Conservation (phyloP, 1,284 basidiomycete species). For the Leccinum pachyderme region DNA sequence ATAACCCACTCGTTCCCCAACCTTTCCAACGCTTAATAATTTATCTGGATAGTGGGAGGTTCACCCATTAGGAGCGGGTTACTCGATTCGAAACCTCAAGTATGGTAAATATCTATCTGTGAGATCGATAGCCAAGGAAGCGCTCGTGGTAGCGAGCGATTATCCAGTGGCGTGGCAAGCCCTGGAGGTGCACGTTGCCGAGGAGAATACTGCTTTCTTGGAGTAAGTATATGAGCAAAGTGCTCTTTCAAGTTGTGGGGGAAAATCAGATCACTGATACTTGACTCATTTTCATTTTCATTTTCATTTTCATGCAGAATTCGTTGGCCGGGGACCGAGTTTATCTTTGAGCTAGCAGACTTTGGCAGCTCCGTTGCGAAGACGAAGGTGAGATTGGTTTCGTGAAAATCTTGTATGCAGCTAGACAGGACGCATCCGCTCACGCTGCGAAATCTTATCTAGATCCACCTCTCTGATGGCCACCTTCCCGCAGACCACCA, state of each 20-base stretch:
- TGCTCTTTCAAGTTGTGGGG: not conserved
- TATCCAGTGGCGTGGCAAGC: conserved; percentile 32
- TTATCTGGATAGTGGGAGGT: conserved; percentile 27
- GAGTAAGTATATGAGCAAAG: conserved; percentile 18
- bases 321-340: conserved; percentile 30
- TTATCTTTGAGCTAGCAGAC: conserved; percentile 27
- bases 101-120: conserved; percentile 33
- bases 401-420: not conserved
- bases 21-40: not conserved
- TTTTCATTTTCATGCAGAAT: conserved; percentile 17
- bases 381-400: conserved; percentile 26
- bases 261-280: not conserved
- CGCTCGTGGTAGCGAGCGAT: conserved; percentile 24
- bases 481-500: conserved; percentile 24
- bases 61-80: conserved; percentile 28
- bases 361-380: conserved; percentile 28
- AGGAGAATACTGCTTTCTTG: conserved; percentile 32
- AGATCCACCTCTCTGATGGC: conserved; percentile 28
- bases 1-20: not conserved
- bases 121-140: conserved; percentile 17
- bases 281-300: not conserved
- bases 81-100: conserved; percentile 34
- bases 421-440: not conserved
- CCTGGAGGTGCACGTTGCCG: conserved; percentile 22
- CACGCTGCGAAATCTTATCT: not conserved